phyloP scores from a whole-genome alignment of 1,284 basidiomycete species.

The Cerrena zonata region DNA sequence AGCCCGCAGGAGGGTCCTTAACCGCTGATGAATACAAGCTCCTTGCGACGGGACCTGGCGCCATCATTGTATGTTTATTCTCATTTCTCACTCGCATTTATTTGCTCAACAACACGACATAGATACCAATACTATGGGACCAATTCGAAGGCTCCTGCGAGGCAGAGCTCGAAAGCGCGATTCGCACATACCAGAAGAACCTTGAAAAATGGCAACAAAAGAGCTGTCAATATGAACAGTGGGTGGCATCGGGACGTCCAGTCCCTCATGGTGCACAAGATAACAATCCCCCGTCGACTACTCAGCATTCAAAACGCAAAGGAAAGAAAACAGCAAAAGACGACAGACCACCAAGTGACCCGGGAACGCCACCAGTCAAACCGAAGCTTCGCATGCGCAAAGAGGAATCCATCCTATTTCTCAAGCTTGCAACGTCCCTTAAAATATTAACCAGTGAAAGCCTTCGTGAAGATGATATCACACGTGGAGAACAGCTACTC shows the following conservation, averaged over 20 bases:
- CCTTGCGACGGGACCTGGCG: constrained; percentile 16
- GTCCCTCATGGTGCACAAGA: too few relatives aligned
- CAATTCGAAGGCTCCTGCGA: background rate
- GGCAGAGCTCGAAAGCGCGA: background rate
- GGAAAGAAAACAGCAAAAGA: too few relatives aligned
- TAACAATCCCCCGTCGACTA: background rate
- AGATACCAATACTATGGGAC: constrained; percentile 7
- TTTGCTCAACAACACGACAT: background rate
- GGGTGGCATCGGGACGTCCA: background rate
- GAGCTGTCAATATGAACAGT: constrained; percentile 2
- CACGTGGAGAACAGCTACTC: constrained; percentile 3
- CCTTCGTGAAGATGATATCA: constrained; percentile 2
- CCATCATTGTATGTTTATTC: constrained; percentile 21
- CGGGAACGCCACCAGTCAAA: background rate
- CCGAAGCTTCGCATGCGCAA: constrained; percentile 10
- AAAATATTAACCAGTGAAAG: constrained; percentile 9
- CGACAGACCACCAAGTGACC: background rate
- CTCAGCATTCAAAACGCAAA: background rate
- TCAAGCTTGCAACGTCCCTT: constrained; percentile 10
- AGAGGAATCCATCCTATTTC: constrained; percentile 10
- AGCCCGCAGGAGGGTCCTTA: constrained; percentile 30
- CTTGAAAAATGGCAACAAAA: constrained; percentile 9
- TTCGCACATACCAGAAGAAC: constrained; percentile 6
- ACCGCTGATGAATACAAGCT: constrained; percentile 29
- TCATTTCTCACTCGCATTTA: background rate